Base-by-base conservation (phyloP, 1,284 basidiomycete species). In the Cryptococcus sp. region DNA sequence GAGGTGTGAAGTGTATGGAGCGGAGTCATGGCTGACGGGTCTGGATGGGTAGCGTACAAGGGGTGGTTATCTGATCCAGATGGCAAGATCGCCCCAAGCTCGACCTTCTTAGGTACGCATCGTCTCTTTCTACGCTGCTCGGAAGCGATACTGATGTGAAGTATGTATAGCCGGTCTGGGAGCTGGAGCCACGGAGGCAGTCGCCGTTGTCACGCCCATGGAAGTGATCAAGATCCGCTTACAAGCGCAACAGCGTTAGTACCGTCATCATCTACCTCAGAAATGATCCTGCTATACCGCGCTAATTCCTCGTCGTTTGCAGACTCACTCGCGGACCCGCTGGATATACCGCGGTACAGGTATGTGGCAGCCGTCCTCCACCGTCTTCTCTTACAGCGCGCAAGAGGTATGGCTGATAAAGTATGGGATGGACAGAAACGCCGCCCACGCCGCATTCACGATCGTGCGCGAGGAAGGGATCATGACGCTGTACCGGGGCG, bases 181-280 rank as follows among this genome's bases (percentile, higher is more conserved):
- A 54, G 95, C 95, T 13, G 95, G 95, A 55, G 90, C 89, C 17
- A 93, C 93, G 1, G 95, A 96, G 80, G 95, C 95, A 6, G 87
- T 99, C 17, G 83, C 87, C 11, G 93, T 99, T 42, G 95, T 99
- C 13, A 96, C 91, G 58, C 95, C 95, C 0, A 99, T 99, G 95
- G 95, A 99, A 77, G 95, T 99, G 46, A 92, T 99, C 75, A 99
- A 99, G 83, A 99, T 99, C 75, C 87, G 96, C 56, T 82, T 99
- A 69, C 95, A 99, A 80, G 95, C 96, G 7, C 96, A 99, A 77
- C 90, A 92, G 76, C 95, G 74, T 74, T 54, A 65, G 72, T 71
- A n/a, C n/a, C 13, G 10, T 13, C 31, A 35, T 13, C 31, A 35
- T 10, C 41, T 27, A 5, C 51, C 22, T 25, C 35, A 19, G 23